Evolutionary conservation across 495 filamentous ascomycete species (phyloP).

Genomic region (Zalerion maritima): DNA sequence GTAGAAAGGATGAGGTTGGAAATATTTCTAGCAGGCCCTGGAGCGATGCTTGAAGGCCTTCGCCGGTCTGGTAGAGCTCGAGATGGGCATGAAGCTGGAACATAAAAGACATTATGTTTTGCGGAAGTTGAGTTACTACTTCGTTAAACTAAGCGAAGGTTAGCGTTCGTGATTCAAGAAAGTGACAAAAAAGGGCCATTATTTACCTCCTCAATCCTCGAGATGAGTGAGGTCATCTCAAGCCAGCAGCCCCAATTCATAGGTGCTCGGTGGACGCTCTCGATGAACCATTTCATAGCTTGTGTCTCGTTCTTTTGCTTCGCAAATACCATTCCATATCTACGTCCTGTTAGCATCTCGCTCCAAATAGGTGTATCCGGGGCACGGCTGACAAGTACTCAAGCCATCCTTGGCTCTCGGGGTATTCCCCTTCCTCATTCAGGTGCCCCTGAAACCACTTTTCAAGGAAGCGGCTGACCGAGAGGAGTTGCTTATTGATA

Average conservation of each 20-base stretch:
- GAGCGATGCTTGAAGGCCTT: constrained; percentile 55
- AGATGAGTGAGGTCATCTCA: constrained; percentile 65
- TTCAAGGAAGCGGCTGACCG: constrained; percentile 60
- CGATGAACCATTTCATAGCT: constrained; percentile 68
- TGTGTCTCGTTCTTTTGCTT: constrained; percentile 79
- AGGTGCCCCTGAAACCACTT: constrained; percentile 55
- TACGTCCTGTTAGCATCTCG: constrained; percentile 5
- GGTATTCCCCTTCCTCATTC: constrained; percentile 36
- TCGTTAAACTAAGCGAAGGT: constrained; percentile 27
- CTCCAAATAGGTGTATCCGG: background rate
- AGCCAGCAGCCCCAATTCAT: constrained; percentile 97
- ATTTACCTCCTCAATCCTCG: constrained; percentile 65
- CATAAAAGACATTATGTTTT: constrained; percentile 83
- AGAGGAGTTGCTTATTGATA: constrained; percentile 66
- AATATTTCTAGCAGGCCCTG: constrained; percentile 67
- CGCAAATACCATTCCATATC: constrained; percentile 73
- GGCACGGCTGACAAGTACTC: constrained; percentile 51
- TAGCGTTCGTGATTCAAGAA: constrained; percentile 4
- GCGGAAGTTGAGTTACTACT: constrained; percentile 47
- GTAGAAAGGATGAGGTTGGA: constrained; percentile 71
- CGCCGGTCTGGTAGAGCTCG: constrained; percentile 75
- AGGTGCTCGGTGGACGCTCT: constrained; percentile 71
- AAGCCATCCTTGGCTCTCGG: constrained; percentile 74
- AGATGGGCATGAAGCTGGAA: constrained; percentile 84
- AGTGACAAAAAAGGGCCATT: background rate